Percentiles rank a stretch among this genome's conserved stretches.
phyloP scores from a whole-genome alignment of 495 filamentous ascomycete genomes.

The Sporormia fimetaria region DNA sequence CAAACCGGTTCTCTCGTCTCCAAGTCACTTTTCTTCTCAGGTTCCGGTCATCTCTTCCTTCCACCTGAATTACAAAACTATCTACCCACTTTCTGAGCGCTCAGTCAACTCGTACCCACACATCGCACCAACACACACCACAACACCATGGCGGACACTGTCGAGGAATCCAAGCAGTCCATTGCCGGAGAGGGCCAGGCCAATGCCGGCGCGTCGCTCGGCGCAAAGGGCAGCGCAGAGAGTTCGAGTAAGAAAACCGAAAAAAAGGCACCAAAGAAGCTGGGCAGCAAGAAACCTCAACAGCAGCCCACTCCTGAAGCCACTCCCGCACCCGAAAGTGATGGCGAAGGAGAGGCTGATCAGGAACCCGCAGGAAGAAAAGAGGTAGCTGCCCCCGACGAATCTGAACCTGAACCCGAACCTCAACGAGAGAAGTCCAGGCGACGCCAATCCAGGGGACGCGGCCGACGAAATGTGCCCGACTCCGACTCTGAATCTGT shows the following conservation, averaged over 20 bases:
- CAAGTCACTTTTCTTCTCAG: conserved; percentile 16
- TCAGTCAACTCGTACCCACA: not conserved
- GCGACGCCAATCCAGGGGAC: conserved; percentile 34
- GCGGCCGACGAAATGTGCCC: conserved; percentile 26
- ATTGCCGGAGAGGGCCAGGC: conserved; percentile 31
- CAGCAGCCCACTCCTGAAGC: conserved; percentile 35
- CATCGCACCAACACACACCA: not conserved
- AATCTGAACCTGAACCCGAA: conserved; percentile 26
- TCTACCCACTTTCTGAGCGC: not conserved
- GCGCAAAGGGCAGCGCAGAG: conserved; percentile 22
- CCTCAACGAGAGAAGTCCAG: conserved; percentile 26
- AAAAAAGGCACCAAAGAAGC: conserved; percentile 35
- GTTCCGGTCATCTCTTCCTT: conserved; percentile 10
- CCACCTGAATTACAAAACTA: conserved; percentile 1
- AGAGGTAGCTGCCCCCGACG: conserved; percentile 23
- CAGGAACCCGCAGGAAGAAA: conserved; percentile 21
- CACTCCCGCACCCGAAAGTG: conserved; percentile 26
- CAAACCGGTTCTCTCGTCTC: conserved; percentile 26
- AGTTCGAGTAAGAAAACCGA: conserved; percentile 29
- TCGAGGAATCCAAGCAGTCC: conserved; percentile 29
- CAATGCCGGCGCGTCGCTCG: conserved; percentile 26
- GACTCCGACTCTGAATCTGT: conserved; percentile 30
- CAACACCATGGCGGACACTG: conserved; percentile 27
- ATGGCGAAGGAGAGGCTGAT: conserved; percentile 28
- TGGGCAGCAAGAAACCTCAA: conserved; percentile 31